These are phyloP conservation scores for Hypoxylon sp. DNA, from an alignment of 2,329 filamentous ascomycete species.

Conservation along the genomic window DNA sequence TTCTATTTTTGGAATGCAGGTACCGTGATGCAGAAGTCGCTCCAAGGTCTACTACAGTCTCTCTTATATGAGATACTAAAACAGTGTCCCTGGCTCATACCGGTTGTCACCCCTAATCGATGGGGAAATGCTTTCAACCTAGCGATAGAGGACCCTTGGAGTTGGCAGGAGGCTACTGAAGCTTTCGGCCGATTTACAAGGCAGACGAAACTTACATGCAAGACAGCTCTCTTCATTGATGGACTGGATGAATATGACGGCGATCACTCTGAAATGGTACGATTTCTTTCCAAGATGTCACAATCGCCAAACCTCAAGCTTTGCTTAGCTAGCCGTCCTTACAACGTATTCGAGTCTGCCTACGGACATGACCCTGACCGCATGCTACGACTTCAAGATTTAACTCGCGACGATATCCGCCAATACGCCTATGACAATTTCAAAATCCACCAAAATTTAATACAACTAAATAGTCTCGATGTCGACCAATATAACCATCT, in stretches of 20 bases:
- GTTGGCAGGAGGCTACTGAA: background rate
- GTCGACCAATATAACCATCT: background rate
- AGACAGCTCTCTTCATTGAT: conserved; percentile 7
- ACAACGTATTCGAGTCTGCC: background rate
- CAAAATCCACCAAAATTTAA: background rate
- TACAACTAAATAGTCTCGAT: background rate
- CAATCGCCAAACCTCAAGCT: background rate
- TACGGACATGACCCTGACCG: background rate
- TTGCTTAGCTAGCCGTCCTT: conserved; percentile 6
- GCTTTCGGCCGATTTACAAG: background rate
- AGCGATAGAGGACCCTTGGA: background rate
- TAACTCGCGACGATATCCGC: conserved; percentile 3
- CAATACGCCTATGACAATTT: background rate
- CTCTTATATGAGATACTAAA: background rate
- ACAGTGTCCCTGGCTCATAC: background rate
- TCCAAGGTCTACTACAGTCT: background rate
- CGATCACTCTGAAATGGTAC: background rate
- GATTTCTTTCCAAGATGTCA: background rate
- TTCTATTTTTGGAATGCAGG: background rate
- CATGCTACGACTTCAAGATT: background rate
- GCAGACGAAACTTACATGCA: background rate
- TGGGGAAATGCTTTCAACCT: background rate
- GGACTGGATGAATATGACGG: conserved; percentile 10
- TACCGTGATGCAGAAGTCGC: background rate
- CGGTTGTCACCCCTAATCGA: background rate